Conservation (phyloP, 306 rosid genomes). For the Citrullus colocynthis region DNA sequence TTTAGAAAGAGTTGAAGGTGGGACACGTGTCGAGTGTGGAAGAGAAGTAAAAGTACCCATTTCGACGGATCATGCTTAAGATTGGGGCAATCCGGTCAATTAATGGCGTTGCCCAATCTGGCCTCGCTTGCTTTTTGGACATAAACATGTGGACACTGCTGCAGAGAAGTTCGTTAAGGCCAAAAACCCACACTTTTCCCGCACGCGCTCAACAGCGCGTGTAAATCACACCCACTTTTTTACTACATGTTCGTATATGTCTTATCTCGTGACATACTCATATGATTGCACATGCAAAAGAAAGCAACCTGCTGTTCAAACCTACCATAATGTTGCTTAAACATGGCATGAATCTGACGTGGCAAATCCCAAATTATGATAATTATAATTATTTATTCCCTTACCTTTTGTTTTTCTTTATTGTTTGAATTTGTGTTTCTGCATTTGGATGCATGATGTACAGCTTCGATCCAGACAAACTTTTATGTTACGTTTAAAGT, state of each 20-base stretch:
- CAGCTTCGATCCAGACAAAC: slow-evolving; percentile 4
- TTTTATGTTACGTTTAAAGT: background rate
- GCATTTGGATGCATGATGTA: background rate
- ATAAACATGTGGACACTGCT: slow-evolving; percentile 6
- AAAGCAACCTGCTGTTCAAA: background rate
- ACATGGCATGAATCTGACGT: slow-evolving; percentile 4
- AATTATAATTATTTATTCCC: background rate
- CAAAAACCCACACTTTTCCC: background rate
- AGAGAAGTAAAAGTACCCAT: background rate
- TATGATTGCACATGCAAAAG: slow-evolving; percentile 9
- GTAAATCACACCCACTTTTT: background rate
- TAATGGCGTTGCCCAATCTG: slow-evolving; percentile 4
- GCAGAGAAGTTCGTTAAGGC: background rate
- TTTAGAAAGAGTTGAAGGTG: background rate
- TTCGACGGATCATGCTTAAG: background rate
- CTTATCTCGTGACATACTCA: slow-evolving; percentile 9
- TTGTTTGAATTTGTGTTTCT: background rate
- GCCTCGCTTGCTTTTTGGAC: background rate
- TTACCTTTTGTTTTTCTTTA: background rate
- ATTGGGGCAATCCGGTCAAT: slow-evolving; percentile 1
- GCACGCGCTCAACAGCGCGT: background rate
- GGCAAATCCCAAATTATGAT: background rate
- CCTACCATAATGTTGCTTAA: background rate
- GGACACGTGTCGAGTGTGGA: background rate
- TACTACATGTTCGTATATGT: background rate